Evolutionary conservation across 225 moss, liverwort and hornwort species (phyloP).

Genomic region (Anthoceros angustus): DNA sequence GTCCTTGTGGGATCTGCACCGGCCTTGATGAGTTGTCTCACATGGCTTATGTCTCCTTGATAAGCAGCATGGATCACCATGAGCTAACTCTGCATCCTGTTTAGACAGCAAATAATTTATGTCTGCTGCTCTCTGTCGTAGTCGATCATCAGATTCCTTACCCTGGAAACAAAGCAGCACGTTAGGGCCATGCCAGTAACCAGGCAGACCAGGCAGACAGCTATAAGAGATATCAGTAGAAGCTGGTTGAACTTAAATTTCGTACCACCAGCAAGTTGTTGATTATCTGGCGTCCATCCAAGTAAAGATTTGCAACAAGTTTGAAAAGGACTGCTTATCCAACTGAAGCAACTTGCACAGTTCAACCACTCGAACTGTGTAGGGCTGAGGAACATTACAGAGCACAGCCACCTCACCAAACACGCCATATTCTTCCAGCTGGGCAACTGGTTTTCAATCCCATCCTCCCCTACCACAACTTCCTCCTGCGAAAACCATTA

Average conservation of each 20-base stretch:
- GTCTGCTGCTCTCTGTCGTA: constrained; percentile 25
- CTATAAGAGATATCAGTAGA: too few relatives aligned
- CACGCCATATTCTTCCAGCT: constrained; percentile 9
- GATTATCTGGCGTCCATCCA: constrained; percentile 64
- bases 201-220: too few relatives aligned
- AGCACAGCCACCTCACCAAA: constrained; percentile 86
- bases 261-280: constrained; percentile 72
- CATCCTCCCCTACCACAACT: not conserved
- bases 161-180: constrained; percentile 8
- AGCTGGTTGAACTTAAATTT: not conserved
- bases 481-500: not conserved
- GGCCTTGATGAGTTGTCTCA: constrained; percentile 28
- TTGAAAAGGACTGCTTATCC: constrained; percentile 52
- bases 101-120: constrained; percentile 27
- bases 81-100: constrained; percentile 29
- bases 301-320: constrained; percentile 52
- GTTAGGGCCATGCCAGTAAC: not conserved
- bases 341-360: constrained; percentile 63
- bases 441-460: not conserved
- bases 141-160: constrained; percentile 20
- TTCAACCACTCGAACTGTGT: constrained; percentile 61
- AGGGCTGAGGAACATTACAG: constrained; percentile 89
- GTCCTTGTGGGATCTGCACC: constrained; percentile 20
- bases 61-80: constrained; percentile 33
- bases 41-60: constrained; percentile 27